Conservation (phyloP, 306 rosid species). For the Begonia masoniana region DNA sequence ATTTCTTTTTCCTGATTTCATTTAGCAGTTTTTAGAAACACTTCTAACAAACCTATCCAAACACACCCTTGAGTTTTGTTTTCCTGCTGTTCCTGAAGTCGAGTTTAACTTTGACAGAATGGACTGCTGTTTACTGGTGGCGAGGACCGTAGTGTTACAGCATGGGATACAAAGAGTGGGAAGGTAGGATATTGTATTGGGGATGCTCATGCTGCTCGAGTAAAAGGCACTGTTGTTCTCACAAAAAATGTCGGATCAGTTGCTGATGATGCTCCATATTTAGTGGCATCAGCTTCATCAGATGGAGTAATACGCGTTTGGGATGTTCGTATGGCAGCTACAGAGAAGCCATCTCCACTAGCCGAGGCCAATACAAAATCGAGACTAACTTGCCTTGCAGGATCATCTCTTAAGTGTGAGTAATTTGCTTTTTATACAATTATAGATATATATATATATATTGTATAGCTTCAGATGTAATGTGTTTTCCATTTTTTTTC, state of each 20-base stretch:
- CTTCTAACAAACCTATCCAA: no score
- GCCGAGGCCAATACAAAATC: conserved; percentile 73
- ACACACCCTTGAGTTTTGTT: neutral
- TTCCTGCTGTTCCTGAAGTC: neutral
- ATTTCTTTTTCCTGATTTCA: no score
- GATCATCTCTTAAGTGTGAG: conserved; percentile 67
- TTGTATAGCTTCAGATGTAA: no score
- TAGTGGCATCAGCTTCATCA: conserved; percentile 76
- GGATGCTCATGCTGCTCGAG: conserved; percentile 65
- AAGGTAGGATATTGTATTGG: conserved; percentile 61
- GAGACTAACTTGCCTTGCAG: conserved; percentile 84
- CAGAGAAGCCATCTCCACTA: conserved; percentile 52
- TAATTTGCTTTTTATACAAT: neutral
- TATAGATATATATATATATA: no score
- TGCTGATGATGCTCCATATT: conserved; percentile 47
- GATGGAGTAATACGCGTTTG: conserved; percentile 79
- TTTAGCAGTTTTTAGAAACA: no score
- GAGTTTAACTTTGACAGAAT: conserved; percentile 30
- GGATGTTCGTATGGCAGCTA: conserved; percentile 81
- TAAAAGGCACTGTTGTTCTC: conserved; percentile 69
- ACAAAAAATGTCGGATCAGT: conserved; percentile 26
- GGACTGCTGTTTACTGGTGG: conserved; percentile 77
- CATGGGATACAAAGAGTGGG: conserved; percentile 76
- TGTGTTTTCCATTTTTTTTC: neutral
- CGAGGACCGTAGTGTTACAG: conserved; percentile 58